Conservation (phyloP, 1,284 basidiomycete species). For the Melanopsichium pennsylvanicum region DNA sequence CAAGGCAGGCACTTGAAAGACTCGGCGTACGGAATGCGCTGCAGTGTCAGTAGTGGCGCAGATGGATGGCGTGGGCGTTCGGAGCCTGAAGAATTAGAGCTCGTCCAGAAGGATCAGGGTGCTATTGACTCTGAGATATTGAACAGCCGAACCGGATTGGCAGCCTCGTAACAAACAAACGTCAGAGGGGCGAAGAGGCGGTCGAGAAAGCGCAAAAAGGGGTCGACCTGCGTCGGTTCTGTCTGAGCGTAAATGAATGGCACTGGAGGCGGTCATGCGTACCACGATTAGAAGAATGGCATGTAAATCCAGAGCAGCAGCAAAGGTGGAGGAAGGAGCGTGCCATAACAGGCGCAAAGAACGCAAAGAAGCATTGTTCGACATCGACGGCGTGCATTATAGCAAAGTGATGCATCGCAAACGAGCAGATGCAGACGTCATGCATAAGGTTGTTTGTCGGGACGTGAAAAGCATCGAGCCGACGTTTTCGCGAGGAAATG, state of each 20-base stretch:
- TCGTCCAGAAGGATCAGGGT: slow-evolving; percentile 5
- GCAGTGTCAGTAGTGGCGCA: slow-evolving; percentile 9
- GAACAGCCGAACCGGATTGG: neutral
- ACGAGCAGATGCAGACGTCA: slow-evolving; percentile 10
- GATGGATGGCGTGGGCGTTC: slow-evolving; percentile 4
- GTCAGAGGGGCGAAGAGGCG: slow-evolving; percentile 6
- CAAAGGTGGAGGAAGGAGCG: slow-evolving; percentile 3
- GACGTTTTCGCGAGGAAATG: slow-evolving; percentile 4
- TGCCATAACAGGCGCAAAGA: slow-evolving; percentile 13
- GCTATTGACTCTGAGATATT: neutral
- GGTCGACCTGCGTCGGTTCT: slow-evolving; percentile 3
- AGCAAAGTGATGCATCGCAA: slow-evolving; percentile 6
- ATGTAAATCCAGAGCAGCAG: slow-evolving; percentile 1
- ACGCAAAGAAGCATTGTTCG: slow-evolving; percentile 15
- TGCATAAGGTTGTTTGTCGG: slow-evolving; percentile 34
- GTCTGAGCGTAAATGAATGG: neutral
- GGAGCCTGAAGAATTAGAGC: slow-evolving; percentile 29
- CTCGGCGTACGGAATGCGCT: slow-evolving; percentile 32
- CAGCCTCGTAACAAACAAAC: slow-evolving; percentile 37
- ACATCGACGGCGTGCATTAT: slow-evolving; percentile 26
- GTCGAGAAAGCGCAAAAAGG: slow-evolving; percentile 1
- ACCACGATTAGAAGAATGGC: neutral
- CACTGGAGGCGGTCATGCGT: neutral
- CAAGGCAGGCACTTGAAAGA: slow-evolving; percentile 28
- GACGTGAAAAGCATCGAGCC: slow-evolving; percentile 3